phyloP scores from a whole-genome alignment of 2,329 filamentous ascomycete species.

The Leptosphaerulina australis region DNA sequence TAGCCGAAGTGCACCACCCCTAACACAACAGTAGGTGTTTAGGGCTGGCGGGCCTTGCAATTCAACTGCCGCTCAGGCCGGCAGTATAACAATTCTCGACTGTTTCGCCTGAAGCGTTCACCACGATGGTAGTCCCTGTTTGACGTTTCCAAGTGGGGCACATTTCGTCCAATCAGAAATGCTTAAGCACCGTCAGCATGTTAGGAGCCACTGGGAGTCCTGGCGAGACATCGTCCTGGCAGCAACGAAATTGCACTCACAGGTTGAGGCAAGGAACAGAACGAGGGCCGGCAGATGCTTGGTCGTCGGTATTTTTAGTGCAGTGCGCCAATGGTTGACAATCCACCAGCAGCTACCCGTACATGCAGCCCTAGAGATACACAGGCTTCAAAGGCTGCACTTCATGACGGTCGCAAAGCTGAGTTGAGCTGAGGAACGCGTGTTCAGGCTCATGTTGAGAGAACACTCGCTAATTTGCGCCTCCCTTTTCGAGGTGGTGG shows the following conservation, averaged over 20 bases:
- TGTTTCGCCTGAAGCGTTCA: conserved; percentile 23
- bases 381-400: background rate
- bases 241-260: conserved; percentile 22
- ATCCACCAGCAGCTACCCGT: conserved; percentile 18
- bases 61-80: conserved; percentile 16
- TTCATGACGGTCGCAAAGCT: background rate
- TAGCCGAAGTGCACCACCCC: conserved; percentile 5
- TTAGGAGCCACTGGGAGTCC: no score
- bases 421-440: background rate
- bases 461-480: background rate
- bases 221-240: conserved; percentile 14
- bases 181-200: background rate
- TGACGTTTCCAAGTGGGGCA: conserved; percentile 19
- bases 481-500: conserved; percentile 1
- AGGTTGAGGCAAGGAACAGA: conserved; percentile 7
- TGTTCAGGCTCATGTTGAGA: conserved; percentile 7
- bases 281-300: conserved; percentile 8
- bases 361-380: conserved; percentile 12
- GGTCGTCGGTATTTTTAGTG: conserved; percentile 5
- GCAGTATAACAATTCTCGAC: conserved; percentile 5
- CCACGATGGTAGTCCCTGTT: conserved; percentile 8
- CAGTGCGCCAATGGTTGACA: conserved; percentile 16
- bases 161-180: conserved; percentile 22
- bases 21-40: conserved; percentile 10
- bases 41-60: conserved; percentile 9